Conservation (phyloP, 192 early-diverging fungal species). For the Backusella liffmaniae region DNA sequence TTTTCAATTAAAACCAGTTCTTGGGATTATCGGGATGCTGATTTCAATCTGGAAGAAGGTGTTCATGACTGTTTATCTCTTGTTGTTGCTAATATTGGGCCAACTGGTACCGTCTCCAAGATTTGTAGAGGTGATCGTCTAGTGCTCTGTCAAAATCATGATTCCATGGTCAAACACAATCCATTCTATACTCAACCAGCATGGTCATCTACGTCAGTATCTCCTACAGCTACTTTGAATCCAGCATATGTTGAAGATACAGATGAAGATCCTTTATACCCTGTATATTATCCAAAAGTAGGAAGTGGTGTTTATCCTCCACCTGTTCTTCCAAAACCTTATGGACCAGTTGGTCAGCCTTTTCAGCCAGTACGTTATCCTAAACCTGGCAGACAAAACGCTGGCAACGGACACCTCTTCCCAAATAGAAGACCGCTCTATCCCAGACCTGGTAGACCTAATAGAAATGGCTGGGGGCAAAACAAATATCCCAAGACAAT, state of each 20-base stretch:
- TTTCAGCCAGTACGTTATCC: background rate
- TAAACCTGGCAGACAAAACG: background rate
- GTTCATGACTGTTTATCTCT: background rate
- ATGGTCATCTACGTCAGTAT: background rate
- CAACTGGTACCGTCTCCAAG: background rate
- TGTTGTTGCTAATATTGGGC: background rate
- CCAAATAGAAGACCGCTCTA: background rate
- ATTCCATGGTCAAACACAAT: background rate
- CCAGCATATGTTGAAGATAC: background rate
- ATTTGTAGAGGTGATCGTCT: background rate
- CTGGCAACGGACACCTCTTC: background rate
- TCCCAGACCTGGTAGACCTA: background rate
- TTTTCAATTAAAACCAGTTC: background rate
- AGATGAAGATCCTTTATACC: background rate
- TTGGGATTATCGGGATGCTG: background rate
- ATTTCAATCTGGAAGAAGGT: background rate
- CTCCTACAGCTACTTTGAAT: background rate
- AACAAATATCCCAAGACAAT: background rate
- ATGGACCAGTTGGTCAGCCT: background rate
- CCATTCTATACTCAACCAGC: background rate
- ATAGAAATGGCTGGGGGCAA: background rate
- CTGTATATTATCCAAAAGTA: background rate
- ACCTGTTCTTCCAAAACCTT: background rate
- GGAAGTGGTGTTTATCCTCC: background rate
- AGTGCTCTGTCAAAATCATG: background rate